Base-by-base conservation (phyloP, 306 rosid species). In the Prunus fruticosa region DNA sequence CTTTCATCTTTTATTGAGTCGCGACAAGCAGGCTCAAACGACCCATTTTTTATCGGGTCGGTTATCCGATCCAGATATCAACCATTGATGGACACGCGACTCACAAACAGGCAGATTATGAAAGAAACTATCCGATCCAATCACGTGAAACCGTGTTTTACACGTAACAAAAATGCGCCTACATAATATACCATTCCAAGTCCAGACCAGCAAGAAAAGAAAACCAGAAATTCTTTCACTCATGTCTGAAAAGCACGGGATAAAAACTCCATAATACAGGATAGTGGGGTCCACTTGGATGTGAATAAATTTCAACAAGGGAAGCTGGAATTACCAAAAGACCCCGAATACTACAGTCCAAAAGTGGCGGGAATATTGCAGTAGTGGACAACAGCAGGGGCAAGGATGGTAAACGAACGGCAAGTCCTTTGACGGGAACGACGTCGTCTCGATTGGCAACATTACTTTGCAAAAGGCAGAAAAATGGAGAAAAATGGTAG, bases 221-320 rank as follows among this genome's bases (percentile, higher is more conserved):
- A 66, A 78, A 30, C 82, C 20, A 9, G n/a, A 72, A 71, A 85
- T 88, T 70, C 84, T 47, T 74, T 72, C 71, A 69, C 70, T 19
- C 74, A 77, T 61, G 72, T 28, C 78, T 23, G 71, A 75, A 81
- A 86, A 76, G 81, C 82, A 73, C 61, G 65, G 8, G 22, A 67
- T 28, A 11, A 49, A 28, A 64, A 22, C 80, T 60, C 73, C 43
- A 15, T 1, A 70, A 19, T 32, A 43, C 41, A 11, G 16, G 15
- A 56, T 27, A 1, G 78, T 58, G 86, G 86, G 86, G 71, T 22
- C 19, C 69, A 41, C 65, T 43, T 51, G 27, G 80, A 71, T 30
- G 68, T 53, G 54, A 72, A 49, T 16, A 49, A 58, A 20, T 64
- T 75, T 60, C 8, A 23, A 69, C 69, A 70, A 64, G 25, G 23